These are phyloP conservation scores for Tardiomyces blankii DNA, from an alignment of 1,139 yeast species.

Conservation along the genomic window DNA sequence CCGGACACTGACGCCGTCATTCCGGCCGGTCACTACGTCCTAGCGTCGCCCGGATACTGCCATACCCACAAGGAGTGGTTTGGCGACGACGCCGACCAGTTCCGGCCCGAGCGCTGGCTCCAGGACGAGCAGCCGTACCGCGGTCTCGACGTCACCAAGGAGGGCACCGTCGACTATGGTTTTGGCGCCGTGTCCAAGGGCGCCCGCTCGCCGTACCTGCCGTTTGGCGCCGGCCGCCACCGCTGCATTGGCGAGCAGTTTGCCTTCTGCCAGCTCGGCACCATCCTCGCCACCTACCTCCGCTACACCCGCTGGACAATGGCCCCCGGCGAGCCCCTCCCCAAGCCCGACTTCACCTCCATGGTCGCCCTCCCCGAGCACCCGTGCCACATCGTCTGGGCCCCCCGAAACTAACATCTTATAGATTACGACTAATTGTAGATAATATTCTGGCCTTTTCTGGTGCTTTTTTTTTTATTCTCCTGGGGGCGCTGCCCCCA, in stretches of 20 bases:
- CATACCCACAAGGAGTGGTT: conserved; percentile 67
- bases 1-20: conserved; percentile 74
- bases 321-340: conserved; percentile 44
- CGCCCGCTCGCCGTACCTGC: conserved; percentile 88
- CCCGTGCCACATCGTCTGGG: conserved; percentile 72
- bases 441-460: too few relatives aligned
- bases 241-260: conserved; percentile 99
- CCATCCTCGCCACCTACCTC: conserved; percentile 64
- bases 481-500: too few relatives aligned
- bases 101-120: conserved; percentile 89
- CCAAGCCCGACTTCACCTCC: conserved; percentile 73
- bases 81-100: conserved; percentile 52
- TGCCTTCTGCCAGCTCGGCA: conserved; percentile 90
- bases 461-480: too few relatives aligned
- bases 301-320: conserved; percentile 71
- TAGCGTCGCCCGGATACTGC: conserved; percentile 91
- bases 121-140: conserved; percentile 27
- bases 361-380: conserved; percentile 87
- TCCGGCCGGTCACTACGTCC: conserved; percentile 80
- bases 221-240: conserved; percentile 99
- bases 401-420: neutral
- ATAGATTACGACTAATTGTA: neutral
- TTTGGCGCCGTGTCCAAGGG: conserved; percentile 95
- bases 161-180: conserved; percentile 76
- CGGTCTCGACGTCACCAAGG: conserved; percentile 22